These are phyloP conservation scores for Diaporthe velutina DNA, from an alignment of 2,329 filamentous ascomycete genomes.

Conservation along the genomic window DNA sequence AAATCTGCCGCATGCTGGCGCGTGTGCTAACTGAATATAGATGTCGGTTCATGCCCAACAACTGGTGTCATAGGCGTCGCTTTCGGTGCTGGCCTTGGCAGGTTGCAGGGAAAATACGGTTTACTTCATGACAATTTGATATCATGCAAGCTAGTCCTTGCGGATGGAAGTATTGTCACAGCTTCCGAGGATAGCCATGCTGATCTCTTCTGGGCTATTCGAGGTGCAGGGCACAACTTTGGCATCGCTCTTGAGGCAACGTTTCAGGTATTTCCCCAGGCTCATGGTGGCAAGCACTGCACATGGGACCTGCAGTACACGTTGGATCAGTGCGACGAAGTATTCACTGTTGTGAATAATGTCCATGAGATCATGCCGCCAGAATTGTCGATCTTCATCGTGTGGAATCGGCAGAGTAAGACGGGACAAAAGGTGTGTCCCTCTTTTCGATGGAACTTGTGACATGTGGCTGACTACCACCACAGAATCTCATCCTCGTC, in stretches of 20 bases:
- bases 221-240: conserved; percentile 57
- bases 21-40: background rate
- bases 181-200: conserved; percentile 57
- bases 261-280: conserved; percentile 56
- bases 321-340: conserved; percentile 5
- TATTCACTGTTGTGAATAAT: background rate
- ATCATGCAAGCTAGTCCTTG: conserved; percentile 54
- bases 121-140: conserved; percentile 45
- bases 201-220: conserved; percentile 57
- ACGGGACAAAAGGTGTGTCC: background rate
- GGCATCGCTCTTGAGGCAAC: conserved; percentile 60
- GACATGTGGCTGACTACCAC: background rate
- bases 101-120: conserved; percentile 17
- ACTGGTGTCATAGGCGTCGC: conserved; percentile 19
- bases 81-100: background rate
- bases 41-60: conserved; percentile 25
- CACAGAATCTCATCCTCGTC: conserved; percentile 10
- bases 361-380: conserved; percentile 25
- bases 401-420: conserved; percentile 17
- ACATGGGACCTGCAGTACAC: conserved; percentile 21
- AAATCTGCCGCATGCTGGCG: fast-evolving
- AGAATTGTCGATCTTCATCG: background rate
- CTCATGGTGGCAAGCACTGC: background rate
- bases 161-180: conserved; percentile 51
- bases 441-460: background rate